Evolutionary conservation across 805 yeast species (phyloP), one percentile per base, ranked within the genome.

Genomic region (Candida nitratophila): DNA sequence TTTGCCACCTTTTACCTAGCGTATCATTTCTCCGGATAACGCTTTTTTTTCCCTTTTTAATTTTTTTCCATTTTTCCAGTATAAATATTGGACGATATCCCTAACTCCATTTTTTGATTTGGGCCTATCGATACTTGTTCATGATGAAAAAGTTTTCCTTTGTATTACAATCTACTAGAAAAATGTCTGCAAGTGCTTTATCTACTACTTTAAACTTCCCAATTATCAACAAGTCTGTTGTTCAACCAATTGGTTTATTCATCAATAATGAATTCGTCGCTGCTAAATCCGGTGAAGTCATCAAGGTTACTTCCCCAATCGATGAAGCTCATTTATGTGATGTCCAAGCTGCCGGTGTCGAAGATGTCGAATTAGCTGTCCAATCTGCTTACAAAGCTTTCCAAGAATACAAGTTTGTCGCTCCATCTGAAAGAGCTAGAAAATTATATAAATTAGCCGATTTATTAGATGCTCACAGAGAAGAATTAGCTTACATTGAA

Each of bases 331-430:
- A 68, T 41, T 64, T 76, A 46, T 66, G 77, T 50, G 69, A 69
- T 37, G 72, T 77, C 33, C 74, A 76, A 56, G 73, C 73, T 59
- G 81, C 79, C 41, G 64, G 74, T 49, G 75, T 67, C 41, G 80
- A 73, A 43, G 90, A 84, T 61, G 82, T 84, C 30, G 83, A 84
- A 47, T 52, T 66, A 49, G 91, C 90, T 7, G 89, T 82, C 29
- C 71, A 77, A 34, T 78, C 81, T 27, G 89, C 90, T 27, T 70
- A 73, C 45, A 65, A 69, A 21, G 88, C 89, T 14, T 83, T 79
- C 68, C 48, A 56, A 54, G 27, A 61, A 67, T 83, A 90, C 89
- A 70, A 81, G 37, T 68, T 69, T 11, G 66, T 68, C 41, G 81
- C 79, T 54, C 88, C 89, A 41, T 52, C 65, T 24, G 69, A 65